Percentiles rank a stretch among this genome's conserved stretches.
phyloP scores from a whole-genome alignment of 495 filamentous ascomycete genomes.

The Lasiosphaeris hirsuta region DNA sequence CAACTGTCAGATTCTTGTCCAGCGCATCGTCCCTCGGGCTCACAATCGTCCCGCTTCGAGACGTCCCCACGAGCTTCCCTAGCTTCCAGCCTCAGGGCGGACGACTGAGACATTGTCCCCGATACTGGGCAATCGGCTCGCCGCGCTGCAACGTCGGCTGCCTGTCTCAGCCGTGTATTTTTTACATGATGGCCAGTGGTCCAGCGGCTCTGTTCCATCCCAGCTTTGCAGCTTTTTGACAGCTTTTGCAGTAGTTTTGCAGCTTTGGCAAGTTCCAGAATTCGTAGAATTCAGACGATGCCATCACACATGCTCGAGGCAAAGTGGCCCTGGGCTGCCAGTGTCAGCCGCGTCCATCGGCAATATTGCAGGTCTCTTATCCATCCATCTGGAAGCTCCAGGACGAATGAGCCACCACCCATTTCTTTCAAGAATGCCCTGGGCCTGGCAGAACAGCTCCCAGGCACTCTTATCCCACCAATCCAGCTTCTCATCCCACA shows the following conservation, averaged over 20 bases:
- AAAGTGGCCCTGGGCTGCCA: no score
- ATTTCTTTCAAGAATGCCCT: no score
- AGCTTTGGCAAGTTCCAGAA: no score
- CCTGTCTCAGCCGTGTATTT: not conserved
- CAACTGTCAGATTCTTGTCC: not conserved
- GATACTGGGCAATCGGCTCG: not conserved
- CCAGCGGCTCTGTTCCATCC: not conserved
- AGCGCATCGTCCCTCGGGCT: slow-evolving; percentile 10
- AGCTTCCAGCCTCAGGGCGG: not conserved
- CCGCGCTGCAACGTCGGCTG: not conserved
- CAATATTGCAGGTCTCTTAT: no score
- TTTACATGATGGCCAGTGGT: not conserved
- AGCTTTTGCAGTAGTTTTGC: no score
- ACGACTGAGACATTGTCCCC: not conserved
- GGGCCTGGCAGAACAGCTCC: no score
- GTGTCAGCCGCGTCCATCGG: no score
- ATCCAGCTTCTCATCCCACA: slow-evolving; percentile 1
- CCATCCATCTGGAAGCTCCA: no score
- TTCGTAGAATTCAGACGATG: no score
- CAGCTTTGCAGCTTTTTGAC: not conserved
- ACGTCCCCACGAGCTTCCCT: no score
- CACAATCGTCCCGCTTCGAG: not conserved
- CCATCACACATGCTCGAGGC: no score
- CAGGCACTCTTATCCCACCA: slow-evolving; percentile 2
- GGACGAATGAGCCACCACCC: no score